A percentile compares a stretch with the other conserved stretches of the same genome.
These are phyloP conservation scores for Waitea zeae DNA, from an alignment of 1,284 basidiomycete genomes.

Conservation along the genomic window DNA sequence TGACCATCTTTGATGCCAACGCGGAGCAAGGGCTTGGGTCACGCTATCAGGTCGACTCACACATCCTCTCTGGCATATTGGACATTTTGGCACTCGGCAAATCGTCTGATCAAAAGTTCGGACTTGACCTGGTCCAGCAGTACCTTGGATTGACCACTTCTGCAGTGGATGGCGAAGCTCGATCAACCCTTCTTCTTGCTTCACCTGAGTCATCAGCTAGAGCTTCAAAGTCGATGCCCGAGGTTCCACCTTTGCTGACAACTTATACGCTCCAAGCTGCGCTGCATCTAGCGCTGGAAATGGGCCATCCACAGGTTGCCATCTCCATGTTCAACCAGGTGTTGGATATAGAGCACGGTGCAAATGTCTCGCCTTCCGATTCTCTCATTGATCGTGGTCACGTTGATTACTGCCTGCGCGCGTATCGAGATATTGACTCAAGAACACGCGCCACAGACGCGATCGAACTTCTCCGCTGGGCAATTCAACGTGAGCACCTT, in stretches of 20 bases:
- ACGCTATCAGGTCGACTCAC: conserved; percentile 29
- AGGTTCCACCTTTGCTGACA: conserved; percentile 7
- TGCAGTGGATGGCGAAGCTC: conserved; percentile 18
- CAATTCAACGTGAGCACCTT: conserved; percentile 29
- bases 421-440: conserved; percentile 25
- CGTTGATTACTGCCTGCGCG: conserved; percentile 37
- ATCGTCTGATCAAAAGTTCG: conserved; percentile 37
- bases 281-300: conserved; percentile 34
- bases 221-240: background rate
- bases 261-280: conserved; percentile 29
- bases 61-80: conserved; percentile 30
- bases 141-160: conserved; percentile 37
- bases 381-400: conserved; percentile 29
- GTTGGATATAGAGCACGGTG: conserved; percentile 16
- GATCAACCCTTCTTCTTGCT: conserved; percentile 19
- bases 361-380: conserved; percentile 11
- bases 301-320: conserved; percentile 25
- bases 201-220: background rate
- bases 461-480: conserved; percentile 43
- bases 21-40: conserved; percentile 10
- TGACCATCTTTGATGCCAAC: conserved; percentile 27
- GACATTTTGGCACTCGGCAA: conserved; percentile 34
- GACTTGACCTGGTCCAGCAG: conserved; percentile 42
- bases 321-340: conserved; percentile 40
- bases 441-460: conserved; percentile 22